phyloP scores from a whole-genome alignment of 306 rosid genomes.

The Rosa persica region DNA sequence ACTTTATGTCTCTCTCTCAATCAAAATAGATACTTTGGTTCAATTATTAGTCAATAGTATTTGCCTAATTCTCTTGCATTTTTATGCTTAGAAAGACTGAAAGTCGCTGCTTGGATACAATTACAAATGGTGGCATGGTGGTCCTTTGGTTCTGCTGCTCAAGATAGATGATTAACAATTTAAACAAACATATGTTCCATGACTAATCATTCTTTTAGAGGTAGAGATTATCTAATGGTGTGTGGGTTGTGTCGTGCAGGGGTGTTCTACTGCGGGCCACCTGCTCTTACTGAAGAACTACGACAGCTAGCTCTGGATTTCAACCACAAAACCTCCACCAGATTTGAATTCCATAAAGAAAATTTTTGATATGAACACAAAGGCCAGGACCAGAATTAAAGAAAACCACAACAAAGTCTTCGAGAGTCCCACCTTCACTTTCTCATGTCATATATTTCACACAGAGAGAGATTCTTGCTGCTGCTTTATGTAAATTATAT shows the following conservation, averaged over 20 bases:
- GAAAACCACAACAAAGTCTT: neutral
- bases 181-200: neutral
- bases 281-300: conserved; percentile 37
- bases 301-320: conserved; percentile 48
- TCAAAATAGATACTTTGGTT: neutral
- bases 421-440: neutral
- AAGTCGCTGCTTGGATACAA: neutral
- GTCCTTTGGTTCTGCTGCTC: neutral
- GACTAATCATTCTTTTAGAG: neutral
- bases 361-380: conserved; percentile 12
- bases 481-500: conserved; percentile 7
- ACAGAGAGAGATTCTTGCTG: neutral
- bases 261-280: conserved; percentile 65
- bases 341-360: conserved; percentile 26
- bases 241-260: conserved; percentile 41
- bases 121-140: neutral
- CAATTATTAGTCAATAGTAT: neutral
- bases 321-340: conserved; percentile 45
- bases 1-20: neutral
- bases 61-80: neutral
- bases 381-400: neutral
- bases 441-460: neutral
- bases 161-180: neutral
- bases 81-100: neutral
- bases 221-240: conserved; percentile 1